Evolutionary conservation across 768 basidiomycete genomes (phyloP).

Genomic region (Leccinum sublutescens): DNA sequence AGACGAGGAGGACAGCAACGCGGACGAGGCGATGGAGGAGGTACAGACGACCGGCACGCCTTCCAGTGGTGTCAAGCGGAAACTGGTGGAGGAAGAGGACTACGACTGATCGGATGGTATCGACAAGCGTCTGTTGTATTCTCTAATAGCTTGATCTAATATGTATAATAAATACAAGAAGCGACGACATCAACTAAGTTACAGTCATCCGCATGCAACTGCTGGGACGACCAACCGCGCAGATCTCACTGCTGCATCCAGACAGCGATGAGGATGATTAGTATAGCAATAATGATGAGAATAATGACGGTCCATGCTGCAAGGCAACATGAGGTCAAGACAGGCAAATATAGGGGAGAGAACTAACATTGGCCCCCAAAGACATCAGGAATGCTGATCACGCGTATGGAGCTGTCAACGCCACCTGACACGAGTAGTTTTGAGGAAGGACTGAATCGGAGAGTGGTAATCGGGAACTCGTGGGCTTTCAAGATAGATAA

Average conservation of each 20-base stretch:
- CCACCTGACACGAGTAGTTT: conserved; percentile 85
- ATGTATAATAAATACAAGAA: conserved; percentile 28
- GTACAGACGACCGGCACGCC: conserved; percentile 53
- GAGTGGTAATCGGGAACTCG: conserved; percentile 88
- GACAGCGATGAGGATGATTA: conserved; percentile 44
- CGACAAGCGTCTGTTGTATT: conserved; percentile 9
- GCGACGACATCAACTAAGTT: not conserved
- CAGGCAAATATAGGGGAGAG: conserved; percentile 21
- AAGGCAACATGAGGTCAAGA: conserved; percentile 27
- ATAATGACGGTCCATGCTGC: conserved; percentile 42
- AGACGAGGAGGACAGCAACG: conserved; percentile 54
- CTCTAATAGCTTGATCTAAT: conserved; percentile 23
- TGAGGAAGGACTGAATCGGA: conserved; percentile 84
- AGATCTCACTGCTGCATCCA: conserved; percentile 30
- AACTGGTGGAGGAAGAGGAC: conserved; percentile 84
- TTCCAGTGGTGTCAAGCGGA: conserved; percentile 71
- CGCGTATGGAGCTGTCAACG: conserved; percentile 83
- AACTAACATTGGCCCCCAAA: conserved; percentile 53
- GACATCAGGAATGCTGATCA: conserved; percentile 68
- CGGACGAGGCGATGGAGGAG: conserved; percentile 76
- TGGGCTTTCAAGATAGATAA: conserved; percentile 90
- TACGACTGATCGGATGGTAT: conserved; percentile 53
- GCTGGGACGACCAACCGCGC: not conserved
- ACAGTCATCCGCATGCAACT: not conserved
- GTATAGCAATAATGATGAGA: conserved; percentile 40